Base-by-base conservation (phyloP, 495 filamentous ascomycete genomes). In the Podospora fimiseda region DNA sequence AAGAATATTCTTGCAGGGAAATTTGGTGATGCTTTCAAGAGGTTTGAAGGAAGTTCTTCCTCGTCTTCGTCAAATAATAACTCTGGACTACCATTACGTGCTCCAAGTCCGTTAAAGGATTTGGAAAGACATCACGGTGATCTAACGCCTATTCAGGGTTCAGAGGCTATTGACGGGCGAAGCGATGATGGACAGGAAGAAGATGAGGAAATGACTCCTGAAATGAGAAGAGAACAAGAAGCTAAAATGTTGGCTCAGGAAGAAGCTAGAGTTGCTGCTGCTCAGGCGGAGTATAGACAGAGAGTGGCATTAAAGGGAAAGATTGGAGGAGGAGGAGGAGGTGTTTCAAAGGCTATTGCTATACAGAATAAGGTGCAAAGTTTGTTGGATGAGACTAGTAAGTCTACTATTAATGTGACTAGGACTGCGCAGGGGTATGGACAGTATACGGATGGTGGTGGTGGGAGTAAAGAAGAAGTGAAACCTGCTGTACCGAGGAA, bases 21-120 rank as follows among this genome's bases (percentile, higher is more conserved):
- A 65, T 96, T 98, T 67, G 90, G 94, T 1, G 94, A 96, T 48
- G 92, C 94, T 3, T 97, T 98, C 74, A 86, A 91, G 56, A 80
- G 88, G 4, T 98, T 98, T 60, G 93, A 98, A 64, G 79, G 79
- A 80, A 41, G 36, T 13, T 33, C 27, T 6, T 33, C 27, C 27
- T 33, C 27, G n/a, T n/a, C n/a, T n/a, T n/a, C n/a, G n/a, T n/a
- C n/a, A n/a, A 80, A 56, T 72, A 70, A 47, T 62, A 68, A 27
- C 77, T 75, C 15, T 57, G 66, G 57, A 20, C 68, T 68, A 15
- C 71, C 66, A 30, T 66, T 64, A 20, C 74, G 76, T 56, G 77
- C 75, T 21, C 79, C 80, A 23, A 83, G 80, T 24, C 81, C 79
- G 1, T 58, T 77, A 9, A 76, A 76, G 51, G 75, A 80, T 18